These are phyloP conservation scores for Gracilariopsis chorda DNA, from an alignment of 23 red algal genomes.

Conservation along the genomic window DNA sequence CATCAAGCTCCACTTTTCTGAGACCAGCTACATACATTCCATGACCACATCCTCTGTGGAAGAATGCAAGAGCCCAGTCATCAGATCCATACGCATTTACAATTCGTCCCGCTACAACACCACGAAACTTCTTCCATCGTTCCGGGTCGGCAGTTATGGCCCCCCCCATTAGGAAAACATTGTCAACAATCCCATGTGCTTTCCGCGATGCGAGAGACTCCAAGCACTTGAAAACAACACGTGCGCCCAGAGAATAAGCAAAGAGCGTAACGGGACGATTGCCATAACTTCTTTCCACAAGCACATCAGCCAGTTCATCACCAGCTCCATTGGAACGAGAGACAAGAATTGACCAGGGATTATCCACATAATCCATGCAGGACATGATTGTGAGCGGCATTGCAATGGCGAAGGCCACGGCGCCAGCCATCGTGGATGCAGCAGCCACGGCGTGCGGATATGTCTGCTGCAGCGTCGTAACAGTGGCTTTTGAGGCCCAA, in stretches of 20 bases:
- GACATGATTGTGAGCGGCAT: slow-evolving; percentile 93
- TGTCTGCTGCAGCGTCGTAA: slow-evolving; percentile 86
- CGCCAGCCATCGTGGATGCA: slow-evolving; percentile 79
- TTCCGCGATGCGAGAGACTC: slow-evolving; percentile 77
- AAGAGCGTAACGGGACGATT: slow-evolving; percentile 92
- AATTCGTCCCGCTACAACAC: slow-evolving; percentile 80
- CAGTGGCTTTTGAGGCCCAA: slow-evolving; percentile 98
- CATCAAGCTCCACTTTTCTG: slow-evolving; percentile 37
- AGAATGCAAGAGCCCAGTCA: slow-evolving; percentile 97
- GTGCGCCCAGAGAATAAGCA: slow-evolving; percentile 94
- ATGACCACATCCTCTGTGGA: slow-evolving; percentile 87
- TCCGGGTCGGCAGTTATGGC: slow-evolving; percentile 81
- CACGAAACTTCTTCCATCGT: slow-evolving; percentile 71
- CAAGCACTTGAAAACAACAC: slow-evolving; percentile 97
- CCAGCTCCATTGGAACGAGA: slow-evolving; percentile 89
- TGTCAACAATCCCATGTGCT: slow-evolving; percentile 89
- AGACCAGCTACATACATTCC: slow-evolving; percentile 77
- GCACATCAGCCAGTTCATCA: slow-evolving; percentile 93
- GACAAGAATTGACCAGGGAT: slow-evolving; percentile 90
- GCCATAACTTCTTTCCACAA: slow-evolving; percentile 87
- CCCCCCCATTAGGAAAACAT: slow-evolving; percentile 89
- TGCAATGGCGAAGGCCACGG: slow-evolving; percentile 87
- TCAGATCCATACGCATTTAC: slow-evolving; percentile 87
- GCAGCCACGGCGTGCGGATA: slow-evolving; percentile 89
- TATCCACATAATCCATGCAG: slow-evolving; percentile 94